Conservation (phyloP, 352 stramenopile genomes). For the Phytophthora parvispora region DNA sequence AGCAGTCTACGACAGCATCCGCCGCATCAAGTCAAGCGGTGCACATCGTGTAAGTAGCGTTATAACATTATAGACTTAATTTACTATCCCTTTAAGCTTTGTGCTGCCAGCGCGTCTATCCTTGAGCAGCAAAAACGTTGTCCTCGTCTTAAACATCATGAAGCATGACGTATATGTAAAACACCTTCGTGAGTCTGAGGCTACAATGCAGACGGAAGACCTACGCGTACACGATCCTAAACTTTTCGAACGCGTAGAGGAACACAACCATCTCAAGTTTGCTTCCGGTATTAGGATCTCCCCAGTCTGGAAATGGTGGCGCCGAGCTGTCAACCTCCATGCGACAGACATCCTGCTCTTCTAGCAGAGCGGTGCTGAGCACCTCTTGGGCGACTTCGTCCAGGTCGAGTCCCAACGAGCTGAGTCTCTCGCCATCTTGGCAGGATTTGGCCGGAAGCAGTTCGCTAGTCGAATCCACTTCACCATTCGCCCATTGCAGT, state of each 20-base stretch:
- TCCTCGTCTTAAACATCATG: not conserved
- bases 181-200: too few species aligned
- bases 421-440: conserved; percentile 1
- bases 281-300: not conserved
- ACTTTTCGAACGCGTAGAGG: conserved; percentile 36
- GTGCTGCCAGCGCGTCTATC: not conserved
- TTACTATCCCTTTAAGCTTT: conserved; percentile 9
- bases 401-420: conserved; percentile 3
- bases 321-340: conserved; percentile 3
- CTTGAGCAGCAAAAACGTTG: not conserved
- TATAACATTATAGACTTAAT: conserved; percentile 43
- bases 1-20: conserved; percentile 32
- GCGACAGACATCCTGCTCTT: conserved; percentile 1
- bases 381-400: conserved; percentile 25
- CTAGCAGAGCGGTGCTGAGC: conserved; percentile 15
- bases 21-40: conserved; percentile 30
- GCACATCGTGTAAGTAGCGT: conserved; percentile 37
- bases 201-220: too few species aligned
- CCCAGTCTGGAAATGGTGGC: not conserved
- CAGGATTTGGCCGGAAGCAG: not conserved
- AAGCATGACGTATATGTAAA: not conserved
- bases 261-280: conserved; percentile 21
- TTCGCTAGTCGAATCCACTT: not conserved
- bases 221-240: conserved; percentile 29
- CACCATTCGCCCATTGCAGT: not conserved